Evolutionary conservation across 169 alveolate species (phyloP).

Genomic region (Plasmodium relictum): DNA sequence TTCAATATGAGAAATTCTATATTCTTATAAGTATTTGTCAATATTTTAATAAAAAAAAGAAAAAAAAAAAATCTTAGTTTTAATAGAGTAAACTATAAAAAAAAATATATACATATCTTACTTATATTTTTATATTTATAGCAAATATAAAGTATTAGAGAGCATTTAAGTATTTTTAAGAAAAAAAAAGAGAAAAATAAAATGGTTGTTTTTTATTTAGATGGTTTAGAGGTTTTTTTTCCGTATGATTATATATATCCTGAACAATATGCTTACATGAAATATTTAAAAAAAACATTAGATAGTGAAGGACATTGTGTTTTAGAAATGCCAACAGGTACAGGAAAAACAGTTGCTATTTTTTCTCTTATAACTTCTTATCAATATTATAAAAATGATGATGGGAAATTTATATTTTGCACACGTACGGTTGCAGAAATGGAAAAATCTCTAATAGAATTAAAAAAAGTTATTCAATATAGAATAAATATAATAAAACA

Average conservation of each 20-base stretch:
- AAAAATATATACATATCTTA: background rate
- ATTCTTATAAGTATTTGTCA: too few relatives aligned
- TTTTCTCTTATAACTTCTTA: constrained; percentile 94
- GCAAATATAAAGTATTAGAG: too few relatives aligned
- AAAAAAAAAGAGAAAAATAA: background rate
- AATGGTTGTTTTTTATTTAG: constrained; percentile 92
- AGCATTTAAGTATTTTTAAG: too few relatives aligned
- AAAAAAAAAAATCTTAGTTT: too few relatives aligned
- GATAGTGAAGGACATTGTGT: constrained; percentile 97
- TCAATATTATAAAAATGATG: constrained; percentile 91
- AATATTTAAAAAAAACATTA: constrained; percentile 90
- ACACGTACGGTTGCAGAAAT: constrained; percentile 98
- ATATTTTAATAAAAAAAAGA: too few relatives aligned
- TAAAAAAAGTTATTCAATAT: constrained; percentile 91
- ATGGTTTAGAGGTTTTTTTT: constrained; percentile 94
- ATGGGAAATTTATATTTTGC: constrained; percentile 92
- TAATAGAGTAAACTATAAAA: too few relatives aligned
- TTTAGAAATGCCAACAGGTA: constrained; percentile 99
- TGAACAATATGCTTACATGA: constrained; percentile 95
- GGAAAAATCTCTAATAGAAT: constrained; percentile 97
- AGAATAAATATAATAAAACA: constrained; percentile 71
- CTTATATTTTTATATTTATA: background rate
- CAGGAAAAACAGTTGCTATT: constrained; percentile 98
- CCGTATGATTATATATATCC: constrained; percentile 97
- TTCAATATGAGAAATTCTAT: too few relatives aligned